phyloP scores from a whole-genome alignment of 179 eudicot species.

The Drosera spatulata region DNA sequence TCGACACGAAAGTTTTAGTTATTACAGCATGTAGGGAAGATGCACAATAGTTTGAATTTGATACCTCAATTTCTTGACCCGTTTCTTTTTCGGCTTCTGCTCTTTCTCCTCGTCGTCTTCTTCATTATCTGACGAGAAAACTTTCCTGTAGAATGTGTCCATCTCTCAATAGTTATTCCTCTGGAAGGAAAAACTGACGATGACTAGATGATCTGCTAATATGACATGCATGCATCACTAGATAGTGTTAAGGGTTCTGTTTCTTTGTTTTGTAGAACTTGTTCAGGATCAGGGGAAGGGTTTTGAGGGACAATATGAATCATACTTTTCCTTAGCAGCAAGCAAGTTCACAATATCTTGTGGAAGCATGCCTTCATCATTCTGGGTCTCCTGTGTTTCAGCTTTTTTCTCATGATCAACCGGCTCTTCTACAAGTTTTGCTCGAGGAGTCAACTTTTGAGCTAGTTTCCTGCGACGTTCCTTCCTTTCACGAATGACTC shows the following conservation, averaged over 20 bases:
- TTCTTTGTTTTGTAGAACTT: neutral
- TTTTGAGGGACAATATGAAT: neutral
- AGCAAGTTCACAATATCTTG: constrained; percentile 59
- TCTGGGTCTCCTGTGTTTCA: constrained; percentile 24
- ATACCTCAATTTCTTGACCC: constrained; percentile 46
- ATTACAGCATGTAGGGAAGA: neutral
- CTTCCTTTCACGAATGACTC: constrained; percentile 65
- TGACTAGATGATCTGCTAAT: neutral
- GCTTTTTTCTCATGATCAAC: constrained; percentile 30
- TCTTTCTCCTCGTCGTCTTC: constrained; percentile 40
- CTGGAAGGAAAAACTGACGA: neutral
- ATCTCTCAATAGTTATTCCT: too few species aligned
- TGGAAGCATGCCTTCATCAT: constrained; percentile 67
- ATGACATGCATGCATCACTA: neutral
- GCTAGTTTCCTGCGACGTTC: constrained; percentile 67
- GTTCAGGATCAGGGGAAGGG: neutral
- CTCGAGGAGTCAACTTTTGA: constrained; percentile 44
- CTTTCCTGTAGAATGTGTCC: constrained; percentile 45
- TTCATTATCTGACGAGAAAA: constrained; percentile 80
- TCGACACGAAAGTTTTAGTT: neutral
- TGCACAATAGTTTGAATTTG: neutral
- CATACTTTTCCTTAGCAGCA: constrained; percentile 80
- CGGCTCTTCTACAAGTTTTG: constrained; percentile 21
- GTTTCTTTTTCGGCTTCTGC: constrained; percentile 45
- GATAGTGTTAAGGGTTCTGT: neutral